Evolutionary conservation across 768 basidiomycete species (phyloP).

Genomic region (Rhizopogon roseolus): DNA sequence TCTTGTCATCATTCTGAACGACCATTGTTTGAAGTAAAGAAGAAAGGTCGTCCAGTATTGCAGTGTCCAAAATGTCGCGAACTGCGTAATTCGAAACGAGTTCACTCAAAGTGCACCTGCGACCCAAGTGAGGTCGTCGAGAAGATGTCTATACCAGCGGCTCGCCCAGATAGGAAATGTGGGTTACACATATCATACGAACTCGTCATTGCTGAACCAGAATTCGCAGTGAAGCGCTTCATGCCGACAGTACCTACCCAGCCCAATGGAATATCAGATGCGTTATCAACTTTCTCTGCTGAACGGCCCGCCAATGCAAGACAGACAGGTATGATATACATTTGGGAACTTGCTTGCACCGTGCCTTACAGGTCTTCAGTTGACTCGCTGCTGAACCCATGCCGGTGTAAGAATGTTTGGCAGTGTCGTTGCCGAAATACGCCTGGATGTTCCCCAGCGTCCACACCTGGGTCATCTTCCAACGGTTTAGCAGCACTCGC

Average conservation of each 20-base stretch:
- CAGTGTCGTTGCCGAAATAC: slow-evolving; percentile 44
- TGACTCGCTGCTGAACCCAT: slow-evolving; percentile 59
- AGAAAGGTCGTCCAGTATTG: slow-evolving; percentile 88
- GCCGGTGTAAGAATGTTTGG: slow-evolving; percentile 51
- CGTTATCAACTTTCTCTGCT: slow-evolving; percentile 24
- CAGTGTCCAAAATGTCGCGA: slow-evolving; percentile 86
- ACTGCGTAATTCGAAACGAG: slow-evolving; percentile 70
- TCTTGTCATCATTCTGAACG: slow-evolving; percentile 83
- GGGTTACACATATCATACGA: slow-evolving; percentile 5
- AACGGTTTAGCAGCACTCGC: slow-evolving; percentile 31
- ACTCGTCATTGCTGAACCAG: slow-evolving; percentile 12
- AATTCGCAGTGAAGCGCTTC: slow-evolving; percentile 52
- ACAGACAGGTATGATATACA: slow-evolving; percentile 40
- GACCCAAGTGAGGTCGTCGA: slow-evolving; percentile 33
- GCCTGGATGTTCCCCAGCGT: not conserved
- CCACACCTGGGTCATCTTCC: not conserved
- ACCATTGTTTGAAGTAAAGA: slow-evolving; percentile 90
- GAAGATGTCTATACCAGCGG: slow-evolving; percentile 26
- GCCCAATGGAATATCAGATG: slow-evolving; percentile 70
- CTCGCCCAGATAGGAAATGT: slow-evolving; percentile 30
- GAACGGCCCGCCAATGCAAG: slow-evolving; percentile 36
- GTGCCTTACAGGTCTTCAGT: slow-evolving; percentile 33
- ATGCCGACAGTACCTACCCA: slow-evolving; percentile 68
- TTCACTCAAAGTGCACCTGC: slow-evolving; percentile 83
- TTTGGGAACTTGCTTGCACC: slow-evolving; percentile 3